Conservation (phyloP, 2,329 filamentous ascomycete species). For the Exophiala calicioides region DNA sequence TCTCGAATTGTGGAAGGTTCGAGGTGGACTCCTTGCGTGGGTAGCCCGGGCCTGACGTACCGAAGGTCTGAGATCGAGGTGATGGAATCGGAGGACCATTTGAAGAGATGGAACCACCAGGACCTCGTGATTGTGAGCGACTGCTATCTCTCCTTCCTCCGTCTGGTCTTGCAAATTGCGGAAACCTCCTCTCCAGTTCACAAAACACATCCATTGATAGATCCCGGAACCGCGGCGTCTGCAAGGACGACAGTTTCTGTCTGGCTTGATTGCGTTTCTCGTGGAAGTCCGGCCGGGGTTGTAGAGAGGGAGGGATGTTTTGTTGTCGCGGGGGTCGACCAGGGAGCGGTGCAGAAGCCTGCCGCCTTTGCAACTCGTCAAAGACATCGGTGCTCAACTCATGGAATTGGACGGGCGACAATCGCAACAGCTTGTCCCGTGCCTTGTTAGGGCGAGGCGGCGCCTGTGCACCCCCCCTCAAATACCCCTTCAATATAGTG, state of each 20-base stretch:
- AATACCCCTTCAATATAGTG: conserved; percentile 71
- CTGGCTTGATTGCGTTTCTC: conserved; percentile 97
- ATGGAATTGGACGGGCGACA: conserved; percentile 91
- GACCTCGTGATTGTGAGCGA: conserved; percentile 59
- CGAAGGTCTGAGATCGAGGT: conserved; percentile 29
- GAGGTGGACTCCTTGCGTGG: conserved; percentile 17
- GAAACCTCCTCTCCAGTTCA: conserved; percentile 88
- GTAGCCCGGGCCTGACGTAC: conserved; percentile 21
- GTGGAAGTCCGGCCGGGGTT: conserved; percentile 88
- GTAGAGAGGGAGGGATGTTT: conserved; percentile 67
- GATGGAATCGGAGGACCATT: conserved; percentile 34
- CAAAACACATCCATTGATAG: conserved; percentile 95
- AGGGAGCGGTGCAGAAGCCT: conserved; percentile 58
- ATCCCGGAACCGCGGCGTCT: conserved; percentile 82
- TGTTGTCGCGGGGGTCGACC: conserved; percentile 43
- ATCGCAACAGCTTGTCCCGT: conserved; percentile 85
- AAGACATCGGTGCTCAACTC: conserved; percentile 97
- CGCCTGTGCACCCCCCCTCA: conserved; percentile 48
- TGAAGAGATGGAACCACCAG: conserved; percentile 56
- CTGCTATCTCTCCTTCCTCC: conserved; percentile 70
- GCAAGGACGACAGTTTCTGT: conserved; percentile 88
- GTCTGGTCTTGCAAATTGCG: conserved; percentile 71
- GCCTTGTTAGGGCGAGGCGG: conserved; percentile 70
- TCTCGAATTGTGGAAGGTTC: conserved; percentile 24
- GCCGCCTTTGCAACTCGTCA: conserved; percentile 87